Evolutionary conservation across 768 basidiomycete species (phyloP), one percentile per base, ranked within the genome.

Genomic region (Ramaria sp.): DNA sequence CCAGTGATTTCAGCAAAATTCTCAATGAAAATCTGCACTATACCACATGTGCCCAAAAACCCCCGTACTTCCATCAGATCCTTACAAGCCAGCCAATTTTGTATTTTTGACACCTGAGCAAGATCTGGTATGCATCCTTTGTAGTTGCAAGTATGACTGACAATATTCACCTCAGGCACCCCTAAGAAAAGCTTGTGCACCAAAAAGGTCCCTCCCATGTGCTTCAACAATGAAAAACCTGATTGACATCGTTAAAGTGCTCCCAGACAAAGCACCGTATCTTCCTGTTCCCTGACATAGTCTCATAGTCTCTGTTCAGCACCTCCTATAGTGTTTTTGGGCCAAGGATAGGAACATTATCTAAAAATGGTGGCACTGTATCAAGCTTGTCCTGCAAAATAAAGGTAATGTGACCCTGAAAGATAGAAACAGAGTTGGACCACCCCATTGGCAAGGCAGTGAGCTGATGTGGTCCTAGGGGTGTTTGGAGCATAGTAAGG

Each of bases 401-500:
- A 34, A 69, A 68, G 0, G 65, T 66, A 5, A 75, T 65, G 50
- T 76, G 68, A 12, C 68, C 72, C 13, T 78, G 72, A 47, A 74
- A 72, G 1, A 76, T 72, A 0, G 68, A 69, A 0, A 71, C 66
- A 0, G 68, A 70, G 24, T 77, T 76, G 0, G 75, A 75, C 42
- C 64, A 73, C 0, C 75, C 77, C 72, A 73, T 74, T 1, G 54
- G 73, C 0, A 77, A 58, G 0, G 65, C 62, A 1, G 65, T 65
- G 0, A 75, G 63, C 1, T 60, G 57, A 19, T 31, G 41, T 0
- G 63, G 52, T 0, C 63, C 63, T n/a, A 59, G 15, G 1, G 71
- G 73, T 0, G 68, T 72, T 54, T 71, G 67, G 61, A 77, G 78
- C 0, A 71, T 73, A 0, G 74, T 78, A 10, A 72, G 60, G 39